Conservation (phyloP, 805 yeast genomes). For the Kuraishia piskuri region DNA sequence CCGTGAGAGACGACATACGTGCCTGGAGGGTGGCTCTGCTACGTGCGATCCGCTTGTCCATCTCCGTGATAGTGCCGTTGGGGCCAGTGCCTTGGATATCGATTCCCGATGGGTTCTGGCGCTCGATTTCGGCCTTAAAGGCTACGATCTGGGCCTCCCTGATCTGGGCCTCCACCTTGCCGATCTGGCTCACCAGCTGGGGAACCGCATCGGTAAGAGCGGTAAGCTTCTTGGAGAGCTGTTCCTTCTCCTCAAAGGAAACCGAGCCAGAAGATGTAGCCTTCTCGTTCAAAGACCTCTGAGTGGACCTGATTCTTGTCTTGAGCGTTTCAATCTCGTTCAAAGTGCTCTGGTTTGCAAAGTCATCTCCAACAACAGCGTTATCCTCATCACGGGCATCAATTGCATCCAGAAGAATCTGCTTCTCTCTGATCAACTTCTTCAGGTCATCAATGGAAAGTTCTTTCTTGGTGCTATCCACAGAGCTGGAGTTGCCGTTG, state of each 20-base stretch:
- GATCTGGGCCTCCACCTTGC: conserved; percentile 59
- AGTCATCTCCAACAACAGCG: conserved; percentile 11
- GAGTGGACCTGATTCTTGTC: conserved; percentile 41
- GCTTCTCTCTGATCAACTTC: conserved; percentile 63
- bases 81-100: conserved; percentile 74
- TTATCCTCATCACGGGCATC: conserved; percentile 56
- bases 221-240: conserved; percentile 49
- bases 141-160: conserved; percentile 57
- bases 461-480: conserved; percentile 3
- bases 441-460: conserved; percentile 46
- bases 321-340: conserved; percentile 61
- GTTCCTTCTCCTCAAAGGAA: conserved; percentile 35
- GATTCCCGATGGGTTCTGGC: conserved; percentile 62
- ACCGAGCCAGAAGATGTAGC: conserved; percentile 10
- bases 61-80: conserved; percentile 77
- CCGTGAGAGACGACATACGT: conserved; percentile 90
- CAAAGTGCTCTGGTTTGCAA: conserved; percentile 26
- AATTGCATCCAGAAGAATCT: conserved; percentile 59
- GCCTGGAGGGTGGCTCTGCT: conserved; percentile 73
- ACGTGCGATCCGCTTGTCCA: conserved; percentile 72
- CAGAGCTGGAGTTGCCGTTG: conserved; percentile 11
- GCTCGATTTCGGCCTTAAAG: conserved; percentile 44
- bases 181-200: conserved; percentile 52
- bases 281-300: conserved; percentile 24
- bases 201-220: conserved; percentile 69